Evolutionary conservation across 2,329 filamentous ascomycete species (phyloP).

Genomic region (Stemphylium beticola): DNA sequence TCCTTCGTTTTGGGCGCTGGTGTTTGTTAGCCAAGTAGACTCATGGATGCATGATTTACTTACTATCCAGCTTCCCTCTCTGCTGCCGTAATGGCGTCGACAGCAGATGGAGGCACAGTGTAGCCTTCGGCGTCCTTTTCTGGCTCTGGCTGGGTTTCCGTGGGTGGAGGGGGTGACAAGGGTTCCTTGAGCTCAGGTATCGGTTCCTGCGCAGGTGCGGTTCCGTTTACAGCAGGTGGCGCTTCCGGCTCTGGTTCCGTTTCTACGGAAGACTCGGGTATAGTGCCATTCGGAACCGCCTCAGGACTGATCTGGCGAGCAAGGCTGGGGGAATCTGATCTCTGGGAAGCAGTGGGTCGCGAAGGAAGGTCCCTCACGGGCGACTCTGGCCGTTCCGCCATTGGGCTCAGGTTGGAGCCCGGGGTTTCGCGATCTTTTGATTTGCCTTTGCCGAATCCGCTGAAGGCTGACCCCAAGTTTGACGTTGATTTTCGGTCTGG

Average conservation of each 20-base stretch:
- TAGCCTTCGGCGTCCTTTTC: slow-evolving; percentile 77
- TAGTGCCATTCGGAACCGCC: slow-evolving; percentile 40
- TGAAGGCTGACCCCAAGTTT: slow-evolving; percentile 64
- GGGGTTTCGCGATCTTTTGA: slow-evolving; percentile 67
- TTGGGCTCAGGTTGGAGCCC: slow-evolving; percentile 38
- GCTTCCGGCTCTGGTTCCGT: slow-evolving; percentile 28
- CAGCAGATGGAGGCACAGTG: slow-evolving; percentile 70
- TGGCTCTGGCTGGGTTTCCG: slow-evolving; percentile 41
- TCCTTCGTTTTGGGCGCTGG: slow-evolving; percentile 32
- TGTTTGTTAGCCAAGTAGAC: slow-evolving; percentile 8
- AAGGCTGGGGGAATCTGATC: slow-evolving; percentile 43
- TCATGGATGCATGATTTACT: slow-evolving; percentile 1
- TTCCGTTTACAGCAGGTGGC: slow-evolving; percentile 39
- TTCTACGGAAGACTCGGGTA: slow-evolving; percentile 25
- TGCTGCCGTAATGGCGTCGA: slow-evolving; percentile 69
- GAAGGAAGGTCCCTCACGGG: slow-evolving; percentile 39
- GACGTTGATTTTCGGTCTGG: slow-evolving; percentile 60
- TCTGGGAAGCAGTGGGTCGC: slow-evolving; percentile 38
- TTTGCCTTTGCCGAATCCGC: slow-evolving; percentile 67
- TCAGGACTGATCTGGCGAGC: slow-evolving; percentile 35
- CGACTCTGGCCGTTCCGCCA: slow-evolving; percentile 42
- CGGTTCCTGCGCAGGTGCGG: slow-evolving; percentile 31
- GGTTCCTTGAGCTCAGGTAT: slow-evolving; percentile 48
- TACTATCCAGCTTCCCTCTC: slow-evolving; percentile 65
- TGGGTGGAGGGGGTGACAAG: slow-evolving; percentile 34